Conservation (phyloP, 208 protist species). For the Acanthamoeba sp. region DNA sequence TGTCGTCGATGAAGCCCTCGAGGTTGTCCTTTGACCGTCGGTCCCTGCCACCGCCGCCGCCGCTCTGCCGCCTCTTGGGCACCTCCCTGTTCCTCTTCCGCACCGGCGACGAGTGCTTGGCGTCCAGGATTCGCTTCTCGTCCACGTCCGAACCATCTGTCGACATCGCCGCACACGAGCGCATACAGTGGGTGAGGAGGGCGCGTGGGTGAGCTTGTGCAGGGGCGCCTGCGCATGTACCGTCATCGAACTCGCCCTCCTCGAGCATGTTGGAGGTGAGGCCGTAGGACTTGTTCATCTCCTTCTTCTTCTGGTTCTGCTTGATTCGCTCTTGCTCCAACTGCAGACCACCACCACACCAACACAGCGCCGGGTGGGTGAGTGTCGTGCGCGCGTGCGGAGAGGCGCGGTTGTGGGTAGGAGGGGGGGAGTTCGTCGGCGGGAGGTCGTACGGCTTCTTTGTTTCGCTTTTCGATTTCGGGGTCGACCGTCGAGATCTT, state of each 20-base stretch:
- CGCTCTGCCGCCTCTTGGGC: not conserved
- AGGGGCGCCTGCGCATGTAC: too few relatives aligned
- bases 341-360: not conserved
- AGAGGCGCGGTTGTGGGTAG: not conserved
- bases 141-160: not conserved
- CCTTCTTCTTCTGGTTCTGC: conserved; percentile 7
- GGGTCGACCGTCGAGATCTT: not conserved
- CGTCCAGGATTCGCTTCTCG: not conserved
- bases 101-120: conserved; percentile 19
- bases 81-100: not conserved
- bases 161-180: too few relatives aligned
- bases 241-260: not conserved
- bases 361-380: not conserved
- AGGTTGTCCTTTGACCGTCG: not conserved
- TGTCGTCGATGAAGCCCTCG: conserved; percentile 19
- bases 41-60: not conserved
- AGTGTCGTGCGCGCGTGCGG: not conserved
- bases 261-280: not conserved
- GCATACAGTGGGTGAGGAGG: too few relatives aligned
- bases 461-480: conserved; percentile 43
- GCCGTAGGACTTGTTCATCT: not conserved
- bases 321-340: not conserved
- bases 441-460: conserved; percentile 20
- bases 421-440: not conserved
- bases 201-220: too few relatives aligned